phyloP scores from a whole-genome alignment of 331 rosid genomes.

The Pyracantha coccinea region DNA sequence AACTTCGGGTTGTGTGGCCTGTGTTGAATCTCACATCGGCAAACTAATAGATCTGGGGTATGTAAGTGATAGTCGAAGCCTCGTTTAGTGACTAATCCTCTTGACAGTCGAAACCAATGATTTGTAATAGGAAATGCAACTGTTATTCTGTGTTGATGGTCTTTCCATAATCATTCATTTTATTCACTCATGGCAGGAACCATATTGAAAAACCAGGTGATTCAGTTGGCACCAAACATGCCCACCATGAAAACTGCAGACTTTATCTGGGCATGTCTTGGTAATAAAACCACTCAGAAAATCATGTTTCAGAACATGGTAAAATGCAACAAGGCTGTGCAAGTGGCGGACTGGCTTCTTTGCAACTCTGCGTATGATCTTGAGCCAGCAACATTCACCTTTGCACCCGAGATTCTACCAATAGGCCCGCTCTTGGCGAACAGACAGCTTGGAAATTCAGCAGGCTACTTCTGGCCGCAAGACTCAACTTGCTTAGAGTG shows the following conservation, averaged over 20 bases:
- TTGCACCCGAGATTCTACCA: conserved; percentile 21
- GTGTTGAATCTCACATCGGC: too few species aligned
- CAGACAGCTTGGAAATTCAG: neutral
- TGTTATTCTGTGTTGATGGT: neutral
- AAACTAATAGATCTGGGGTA: too few species aligned
- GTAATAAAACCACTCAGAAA: conserved; percentile 28
- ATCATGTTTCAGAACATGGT: conserved; percentile 27
- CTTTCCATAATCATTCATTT: neutral
- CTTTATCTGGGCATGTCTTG: conserved; percentile 35
- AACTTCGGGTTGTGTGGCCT: too few species aligned
- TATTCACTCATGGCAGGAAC: neutral
- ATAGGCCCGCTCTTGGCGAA: conserved; percentile 21
- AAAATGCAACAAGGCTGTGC: conserved; percentile 8
- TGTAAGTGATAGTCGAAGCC: too few species aligned
- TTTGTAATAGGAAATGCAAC: neutral
- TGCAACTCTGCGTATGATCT: conserved; percentile 40
- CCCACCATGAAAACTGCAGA: conserved; percentile 25
- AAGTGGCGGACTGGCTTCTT: conserved; percentile 35
- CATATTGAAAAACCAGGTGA: neutral
- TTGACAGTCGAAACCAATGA: neutral
- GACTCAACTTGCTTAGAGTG: conserved; percentile 24
- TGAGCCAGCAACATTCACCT: conserved; percentile 25
- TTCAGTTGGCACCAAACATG: conserved; percentile 34
- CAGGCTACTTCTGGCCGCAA: conserved; percentile 10
- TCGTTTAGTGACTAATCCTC: too few species aligned